Base-by-base conservation (phyloP, 768 basidiomycete genomes). In the Tremella yokohamensis region DNA sequence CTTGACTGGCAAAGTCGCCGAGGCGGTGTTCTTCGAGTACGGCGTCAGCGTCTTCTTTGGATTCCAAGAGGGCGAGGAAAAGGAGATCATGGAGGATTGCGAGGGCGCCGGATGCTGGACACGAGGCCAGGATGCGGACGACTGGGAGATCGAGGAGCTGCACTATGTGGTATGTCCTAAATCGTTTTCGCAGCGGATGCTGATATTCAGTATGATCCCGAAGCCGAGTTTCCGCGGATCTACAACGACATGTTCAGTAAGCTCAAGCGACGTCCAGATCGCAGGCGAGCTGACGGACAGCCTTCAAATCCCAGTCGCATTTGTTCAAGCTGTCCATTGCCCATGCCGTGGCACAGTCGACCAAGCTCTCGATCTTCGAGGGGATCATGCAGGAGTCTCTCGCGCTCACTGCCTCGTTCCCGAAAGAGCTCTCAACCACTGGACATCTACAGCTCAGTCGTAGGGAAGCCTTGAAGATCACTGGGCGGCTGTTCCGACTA, bases 221-320 rank as follows among this genome's bases (percentile, higher is more conserved):
- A 84, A 54, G 90, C 92, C 9, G 81, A 84, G 0, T 90, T 87
- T 66, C 93, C 92, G 15, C 83, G 92, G 47, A 92, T 97, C 63
- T 96, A 89, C 79, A 94, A 97, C 61, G 92, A 94, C 75, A 89
- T 93, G 78, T 94, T 93, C 78, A 92, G 91, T 92, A 69, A 65
- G 87, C 81, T 6, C n/a, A 29, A 2, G 8, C 18, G 19, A 11
- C 48, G 3, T 15, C 18, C 34, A 25, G 16, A 19, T 1, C 37
- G 3, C 1, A 37, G 45, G 15, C 20, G 0, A 19, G 26, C 49
- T 54, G 29, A 49, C 37, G 40, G 24, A 49, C 63, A 93, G 91
- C 93, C 2, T 86, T 96, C 72, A 93, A 92, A 79, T 88, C 89
- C 0, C 87, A 85, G 22, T 93, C 91, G 0, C 62, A 66, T 24